phyloP scores from a whole-genome alignment of 129 eudicot species.

The Flaveria linearis region DNA sequence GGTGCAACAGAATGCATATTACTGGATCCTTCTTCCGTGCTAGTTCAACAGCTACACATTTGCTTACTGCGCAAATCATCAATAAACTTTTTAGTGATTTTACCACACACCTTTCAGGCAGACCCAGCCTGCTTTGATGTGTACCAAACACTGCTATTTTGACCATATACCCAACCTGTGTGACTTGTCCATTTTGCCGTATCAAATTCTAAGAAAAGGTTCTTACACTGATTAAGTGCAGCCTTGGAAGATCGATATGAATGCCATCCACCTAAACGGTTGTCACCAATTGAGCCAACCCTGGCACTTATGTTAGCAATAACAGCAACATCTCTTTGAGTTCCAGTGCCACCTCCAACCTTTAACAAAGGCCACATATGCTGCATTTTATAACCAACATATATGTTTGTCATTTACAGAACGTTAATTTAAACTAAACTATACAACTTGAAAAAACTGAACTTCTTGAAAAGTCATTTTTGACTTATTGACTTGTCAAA shows the following conservation, averaged over 20 bases:
- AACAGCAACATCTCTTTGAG: constrained; percentile 67
- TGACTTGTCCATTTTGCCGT: background rate
- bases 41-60: constrained; percentile 78
- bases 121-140: background rate
- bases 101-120: background rate
- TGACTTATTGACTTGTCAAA: no score
- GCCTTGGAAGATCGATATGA: constrained; percentile 90
- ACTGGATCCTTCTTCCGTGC: constrained; percentile 87
- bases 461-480: background rate
- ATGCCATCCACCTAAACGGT: constrained; percentile 93
- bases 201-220: constrained; percentile 8
- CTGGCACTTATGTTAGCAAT: constrained; percentile 96
- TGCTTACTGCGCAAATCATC: constrained; percentile 59
- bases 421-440: background rate
- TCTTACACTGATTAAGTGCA: constrained; percentile 84
- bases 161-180: constrained; percentile 4
- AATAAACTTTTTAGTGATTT: background rate
- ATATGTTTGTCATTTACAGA: background rate
- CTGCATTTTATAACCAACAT: constrained; percentile 39
- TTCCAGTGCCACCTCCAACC: constrained; percentile 76
- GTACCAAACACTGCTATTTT: background rate
- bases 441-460: background rate
- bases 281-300: constrained; percentile 92
- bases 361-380: constrained; percentile 99
- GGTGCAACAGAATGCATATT: constrained; percentile 78